Conservation (phyloP, 2,329 filamentous ascomycete species). For the Pseudohalonectria lignicola region DNA sequence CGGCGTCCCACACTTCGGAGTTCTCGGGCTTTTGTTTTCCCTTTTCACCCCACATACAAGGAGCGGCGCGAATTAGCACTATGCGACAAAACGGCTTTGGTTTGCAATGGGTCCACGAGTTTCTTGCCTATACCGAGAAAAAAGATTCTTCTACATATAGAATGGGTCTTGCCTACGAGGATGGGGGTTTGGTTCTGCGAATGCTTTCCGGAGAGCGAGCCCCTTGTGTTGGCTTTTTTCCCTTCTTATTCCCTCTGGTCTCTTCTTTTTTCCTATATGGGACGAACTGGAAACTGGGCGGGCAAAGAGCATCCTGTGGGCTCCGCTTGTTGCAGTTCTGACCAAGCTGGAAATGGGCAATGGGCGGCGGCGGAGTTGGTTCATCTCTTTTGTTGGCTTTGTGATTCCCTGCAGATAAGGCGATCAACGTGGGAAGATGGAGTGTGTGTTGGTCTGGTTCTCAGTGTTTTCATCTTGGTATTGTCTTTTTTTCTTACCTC, state of each 20-base stretch:
- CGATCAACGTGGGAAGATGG: slow-evolving; percentile 1
- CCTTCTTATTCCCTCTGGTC: not conserved
- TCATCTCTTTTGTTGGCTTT: slow-evolving; percentile 1
- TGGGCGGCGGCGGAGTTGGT: slow-evolving; percentile 3
- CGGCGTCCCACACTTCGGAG: slow-evolving; percentile 35
- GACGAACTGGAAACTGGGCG: slow-evolving; percentile 4
- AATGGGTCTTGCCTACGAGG: slow-evolving; percentile 33
- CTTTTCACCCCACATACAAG: too few species aligned
- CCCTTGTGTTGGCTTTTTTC: not conserved
- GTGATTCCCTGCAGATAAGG: slow-evolving; percentile 4
- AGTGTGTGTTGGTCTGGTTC: slow-evolving; percentile 2
- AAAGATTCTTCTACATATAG: slow-evolving; percentile 40
- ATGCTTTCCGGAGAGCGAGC: slow-evolving; percentile 9
- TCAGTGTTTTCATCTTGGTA: not conserved
- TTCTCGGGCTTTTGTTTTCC: slow-evolving; percentile 20
- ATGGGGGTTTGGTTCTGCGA: slow-evolving; percentile 10
- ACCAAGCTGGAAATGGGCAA: not conserved
- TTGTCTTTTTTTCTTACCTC: not conserved
- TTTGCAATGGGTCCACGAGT: too few species aligned
- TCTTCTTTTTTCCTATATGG: slow-evolving; percentile 1
- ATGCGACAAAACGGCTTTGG: too few species aligned
- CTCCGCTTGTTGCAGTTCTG: not conserved
- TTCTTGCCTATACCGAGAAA: too few species aligned
- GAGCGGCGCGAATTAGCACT: too few species aligned
- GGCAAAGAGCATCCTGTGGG: slow-evolving; percentile 1